Evolutionary conservation across 257 asterid genomes (phyloP).

Genomic region (Solanum habrochaites): DNA sequence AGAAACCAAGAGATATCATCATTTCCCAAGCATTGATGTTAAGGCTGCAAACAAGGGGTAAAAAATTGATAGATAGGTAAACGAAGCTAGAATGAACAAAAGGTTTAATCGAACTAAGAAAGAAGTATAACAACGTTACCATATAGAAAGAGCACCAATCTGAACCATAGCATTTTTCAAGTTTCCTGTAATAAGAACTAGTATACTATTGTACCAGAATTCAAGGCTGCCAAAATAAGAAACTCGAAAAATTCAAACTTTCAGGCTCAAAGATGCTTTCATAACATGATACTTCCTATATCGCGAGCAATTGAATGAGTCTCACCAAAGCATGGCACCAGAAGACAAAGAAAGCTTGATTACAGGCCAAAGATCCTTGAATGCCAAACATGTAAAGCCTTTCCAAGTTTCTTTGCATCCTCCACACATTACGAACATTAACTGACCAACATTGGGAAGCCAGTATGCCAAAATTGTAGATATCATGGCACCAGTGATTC

Average conservation of each 20-base stretch:
- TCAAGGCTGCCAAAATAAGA: slow-evolving; percentile 35
- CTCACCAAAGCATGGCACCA: slow-evolving; percentile 72
- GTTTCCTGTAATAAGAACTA: slow-evolving; percentile 60
- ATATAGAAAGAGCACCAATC: slow-evolving; percentile 60
- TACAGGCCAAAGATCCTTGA: slow-evolving; percentile 57
- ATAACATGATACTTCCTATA: background rate
- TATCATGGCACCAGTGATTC: slow-evolving; percentile 52
- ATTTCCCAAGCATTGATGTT: slow-evolving; percentile 39
- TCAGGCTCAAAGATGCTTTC: background rate
- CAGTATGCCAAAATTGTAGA: slow-evolving; percentile 56
- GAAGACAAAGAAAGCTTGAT: slow-evolving; percentile 66
- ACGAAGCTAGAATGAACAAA: background rate
- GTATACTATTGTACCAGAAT: slow-evolving; percentile 60
- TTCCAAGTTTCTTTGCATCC: slow-evolving; percentile 72
- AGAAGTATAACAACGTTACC: slow-evolving; percentile 21
- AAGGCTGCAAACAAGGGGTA: slow-evolving; percentile 18
- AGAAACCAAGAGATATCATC: slow-evolving; percentile 43
- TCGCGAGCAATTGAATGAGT: background rate
- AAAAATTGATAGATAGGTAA: background rate
- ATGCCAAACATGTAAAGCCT: slow-evolving; percentile 49
- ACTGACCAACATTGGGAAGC: slow-evolving; percentile 66
- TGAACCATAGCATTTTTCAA: slow-evolving; percentile 52
- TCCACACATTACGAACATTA: slow-evolving; percentile 32
- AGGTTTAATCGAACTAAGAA: background rate
- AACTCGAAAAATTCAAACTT: background rate